Conservation (phyloP, 768 basidiomycete species). For the Imleria badia region DNA sequence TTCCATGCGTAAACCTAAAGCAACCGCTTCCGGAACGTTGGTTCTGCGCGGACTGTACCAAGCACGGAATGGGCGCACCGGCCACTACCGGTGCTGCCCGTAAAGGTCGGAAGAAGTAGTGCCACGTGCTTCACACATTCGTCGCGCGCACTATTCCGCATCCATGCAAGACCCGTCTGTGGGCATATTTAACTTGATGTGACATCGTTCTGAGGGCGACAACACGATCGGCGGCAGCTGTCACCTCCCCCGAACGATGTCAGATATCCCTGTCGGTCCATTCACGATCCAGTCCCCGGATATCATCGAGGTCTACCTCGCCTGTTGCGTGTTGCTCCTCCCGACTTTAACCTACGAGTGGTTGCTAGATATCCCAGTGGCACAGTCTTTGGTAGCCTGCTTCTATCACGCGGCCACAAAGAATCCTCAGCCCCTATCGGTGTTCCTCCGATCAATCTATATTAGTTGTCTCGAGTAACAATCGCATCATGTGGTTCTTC, state of each 20-base stretch:
- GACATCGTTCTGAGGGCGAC: neutral
- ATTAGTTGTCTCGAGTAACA: neutral
- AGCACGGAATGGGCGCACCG: conserved; percentile 35
- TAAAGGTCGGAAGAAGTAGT: conserved; percentile 44
- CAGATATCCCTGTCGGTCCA: neutral
- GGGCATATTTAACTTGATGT: conserved; percentile 3
- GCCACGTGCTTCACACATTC: neutral
- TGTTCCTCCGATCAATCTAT: neutral
- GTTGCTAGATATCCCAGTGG: neutral
- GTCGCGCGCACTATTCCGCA: neutral
- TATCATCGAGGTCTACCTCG: neutral
- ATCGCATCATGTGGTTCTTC: conserved; percentile 6
- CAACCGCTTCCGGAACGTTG: conserved; percentile 56
- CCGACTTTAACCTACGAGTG: neutral
- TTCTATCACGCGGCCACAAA: neutral
- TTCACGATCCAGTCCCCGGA: neutral
- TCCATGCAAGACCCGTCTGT: neutral
- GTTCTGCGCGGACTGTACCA: conserved; percentile 58
- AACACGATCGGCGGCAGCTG: neutral
- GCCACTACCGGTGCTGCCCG: conserved; percentile 28
- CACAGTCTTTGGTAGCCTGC: neutral
- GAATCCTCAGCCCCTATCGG: conserved; percentile 7
- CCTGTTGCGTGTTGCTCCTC: neutral
- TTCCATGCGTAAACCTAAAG: conserved; percentile 58
- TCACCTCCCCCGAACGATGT: neutral